Evolutionary conservation across 805 yeast species (phyloP).

Genomic region (Hermanozyma aechmeae): DNA sequence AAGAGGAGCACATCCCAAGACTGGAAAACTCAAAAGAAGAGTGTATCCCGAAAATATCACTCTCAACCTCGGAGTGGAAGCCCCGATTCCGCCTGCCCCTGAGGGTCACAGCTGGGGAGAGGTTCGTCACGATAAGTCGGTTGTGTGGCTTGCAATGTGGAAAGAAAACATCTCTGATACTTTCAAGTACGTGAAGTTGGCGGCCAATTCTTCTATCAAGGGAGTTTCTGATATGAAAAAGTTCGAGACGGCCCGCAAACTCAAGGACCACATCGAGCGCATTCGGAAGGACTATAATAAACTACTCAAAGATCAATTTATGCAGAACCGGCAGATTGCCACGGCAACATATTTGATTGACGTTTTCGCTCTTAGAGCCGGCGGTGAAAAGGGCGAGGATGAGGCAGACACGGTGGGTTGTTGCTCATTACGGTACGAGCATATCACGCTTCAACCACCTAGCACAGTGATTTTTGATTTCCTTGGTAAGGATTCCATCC

Average conservation of each 20-base stretch:
- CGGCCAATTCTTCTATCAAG: conserved; percentile 82
- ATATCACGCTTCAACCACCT: conserved; percentile 78
- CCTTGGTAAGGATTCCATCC: conserved; percentile 89
- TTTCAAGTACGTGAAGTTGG: conserved; percentile 82
- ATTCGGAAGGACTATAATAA: conserved; percentile 69
- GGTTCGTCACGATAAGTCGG: conserved; percentile 77
- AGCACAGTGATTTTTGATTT: conserved; percentile 82
- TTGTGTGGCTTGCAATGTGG: conserved; percentile 97
- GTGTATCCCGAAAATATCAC: conserved; percentile 87
- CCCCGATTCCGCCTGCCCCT: conserved; percentile 73
- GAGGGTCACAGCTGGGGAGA: conserved; percentile 89
- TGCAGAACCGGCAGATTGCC: conserved; percentile 86
- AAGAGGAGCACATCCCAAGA: conserved; percentile 94
- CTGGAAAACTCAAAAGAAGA: conserved; percentile 82
- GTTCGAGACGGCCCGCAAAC: conserved; percentile 86
- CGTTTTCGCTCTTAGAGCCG: conserved; percentile 91
- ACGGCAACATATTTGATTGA: conserved; percentile 91
- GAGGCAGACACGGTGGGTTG: conserved; percentile 99
- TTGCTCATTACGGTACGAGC: conserved; percentile 88
- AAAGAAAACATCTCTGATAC: conserved; percentile 81
- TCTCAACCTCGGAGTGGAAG: conserved; percentile 67
- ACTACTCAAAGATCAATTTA: conserved; percentile 61
- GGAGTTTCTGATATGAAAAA: conserved; percentile 87
- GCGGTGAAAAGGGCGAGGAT: conserved; percentile 95
- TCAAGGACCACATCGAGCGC: conserved; percentile 59